phyloP scores from a whole-genome alignment of 179 eudicot genomes.

The Camellia oleifera region DNA sequence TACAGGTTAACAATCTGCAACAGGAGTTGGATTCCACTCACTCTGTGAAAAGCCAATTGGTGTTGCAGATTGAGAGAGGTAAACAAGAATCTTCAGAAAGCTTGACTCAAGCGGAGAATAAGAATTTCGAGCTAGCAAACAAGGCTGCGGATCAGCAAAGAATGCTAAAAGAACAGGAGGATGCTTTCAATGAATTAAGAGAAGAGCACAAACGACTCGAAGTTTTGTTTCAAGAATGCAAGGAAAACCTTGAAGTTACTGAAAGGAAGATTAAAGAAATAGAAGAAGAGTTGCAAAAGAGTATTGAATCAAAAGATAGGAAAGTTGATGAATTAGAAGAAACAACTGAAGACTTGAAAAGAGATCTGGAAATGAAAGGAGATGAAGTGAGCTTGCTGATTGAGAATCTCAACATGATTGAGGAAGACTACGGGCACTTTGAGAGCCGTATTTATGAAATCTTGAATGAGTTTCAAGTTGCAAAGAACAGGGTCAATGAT shows the following conservation, averaged over 20 bases:
- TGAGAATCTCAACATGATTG: slow-evolving; percentile 42
- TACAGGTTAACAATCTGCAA: slow-evolving; percentile 30
- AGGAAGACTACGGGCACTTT: slow-evolving; percentile 59
- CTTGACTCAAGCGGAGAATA: slow-evolving; percentile 24
- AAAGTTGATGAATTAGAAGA: slow-evolving; percentile 40
- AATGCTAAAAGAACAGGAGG: slow-evolving; percentile 50
- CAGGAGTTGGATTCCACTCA: slow-evolving; percentile 16
- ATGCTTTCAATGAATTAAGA: slow-evolving; percentile 40
- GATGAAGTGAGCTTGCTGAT: slow-evolving; percentile 36
- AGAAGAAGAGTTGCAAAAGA: slow-evolving; percentile 25
- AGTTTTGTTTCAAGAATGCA: slow-evolving; percentile 37
- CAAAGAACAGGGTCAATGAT: slow-evolving; percentile 38
- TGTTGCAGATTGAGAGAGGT: slow-evolving; percentile 14
- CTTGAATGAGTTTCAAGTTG: slow-evolving; percentile 55
- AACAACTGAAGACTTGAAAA: slow-evolving; percentile 40
- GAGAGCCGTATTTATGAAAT: slow-evolving; percentile 42
- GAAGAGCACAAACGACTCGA: slow-evolving; percentile 46
- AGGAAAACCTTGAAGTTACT: slow-evolving; percentile 39
- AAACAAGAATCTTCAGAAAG: slow-evolving; percentile 17
- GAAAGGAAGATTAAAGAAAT: slow-evolving; percentile 43
- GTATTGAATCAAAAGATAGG: slow-evolving; percentile 46
- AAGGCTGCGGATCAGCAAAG: slow-evolving; percentile 38
- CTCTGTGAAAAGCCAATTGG: slow-evolving; percentile 19
- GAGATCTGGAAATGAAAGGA: slow-evolving; percentile 50
- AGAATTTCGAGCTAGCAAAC: slow-evolving; percentile 37